Conservation (phyloP, 2,329 filamentous ascomycete genomes). For the Tolypocladium tropicale region DNA sequence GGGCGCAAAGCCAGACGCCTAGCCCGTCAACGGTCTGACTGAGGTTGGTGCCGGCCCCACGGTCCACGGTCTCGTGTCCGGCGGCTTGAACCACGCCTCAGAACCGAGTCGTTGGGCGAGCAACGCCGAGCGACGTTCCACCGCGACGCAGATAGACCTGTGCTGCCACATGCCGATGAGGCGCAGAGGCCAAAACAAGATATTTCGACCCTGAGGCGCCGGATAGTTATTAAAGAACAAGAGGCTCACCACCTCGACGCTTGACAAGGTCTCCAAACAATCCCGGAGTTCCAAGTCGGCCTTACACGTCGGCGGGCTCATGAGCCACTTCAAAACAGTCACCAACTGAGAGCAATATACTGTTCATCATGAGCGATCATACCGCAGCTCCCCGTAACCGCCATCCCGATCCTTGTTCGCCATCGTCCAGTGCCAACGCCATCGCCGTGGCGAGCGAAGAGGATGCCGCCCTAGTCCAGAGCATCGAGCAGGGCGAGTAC, state of each 20-base stretch:
- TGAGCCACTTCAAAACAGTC: neutral
- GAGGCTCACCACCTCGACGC: neutral
- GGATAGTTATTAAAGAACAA: neutral
- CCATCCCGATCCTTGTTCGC: neutral
- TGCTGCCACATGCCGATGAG: neutral
- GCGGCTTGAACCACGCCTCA: neutral
- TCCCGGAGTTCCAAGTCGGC: neutral
- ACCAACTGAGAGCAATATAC: neutral
- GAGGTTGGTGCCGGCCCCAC: neutral
- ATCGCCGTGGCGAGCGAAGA: neutral
- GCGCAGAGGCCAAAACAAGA: neutral
- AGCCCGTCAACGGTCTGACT: neutral
- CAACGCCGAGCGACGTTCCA: neutral
- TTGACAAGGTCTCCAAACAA: neutral
- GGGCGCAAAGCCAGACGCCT: neutral
- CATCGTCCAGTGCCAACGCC: neutral
- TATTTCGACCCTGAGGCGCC: neutral
- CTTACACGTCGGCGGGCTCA: no score
- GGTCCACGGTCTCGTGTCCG: neutral
- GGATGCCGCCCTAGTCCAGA: constrained; percentile 14
- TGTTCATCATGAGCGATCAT: neutral
- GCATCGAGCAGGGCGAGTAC: constrained; percentile 22
- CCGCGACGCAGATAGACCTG: neutral
- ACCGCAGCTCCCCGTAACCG: neutral
- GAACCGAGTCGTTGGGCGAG: neutral